Base-by-base conservation (phyloP, 352 stramenopile species). In the Phytopythium mirpurense region DNA sequence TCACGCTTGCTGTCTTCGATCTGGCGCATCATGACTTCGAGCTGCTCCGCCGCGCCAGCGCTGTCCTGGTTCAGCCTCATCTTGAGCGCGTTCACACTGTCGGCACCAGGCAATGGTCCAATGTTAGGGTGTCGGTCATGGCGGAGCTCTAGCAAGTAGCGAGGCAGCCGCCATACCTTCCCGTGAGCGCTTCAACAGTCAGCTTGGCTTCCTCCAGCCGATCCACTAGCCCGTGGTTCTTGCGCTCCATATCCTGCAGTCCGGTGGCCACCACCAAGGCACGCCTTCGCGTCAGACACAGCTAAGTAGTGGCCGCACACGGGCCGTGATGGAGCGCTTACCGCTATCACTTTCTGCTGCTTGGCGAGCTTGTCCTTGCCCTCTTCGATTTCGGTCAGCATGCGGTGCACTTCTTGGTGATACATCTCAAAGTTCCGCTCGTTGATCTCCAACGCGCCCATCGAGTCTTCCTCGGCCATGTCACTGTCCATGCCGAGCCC, bases 361-460 rank as follows among this genome's bases (percentile, higher is more conserved):
- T 86, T 88, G 38, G 68, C 45, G 23, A 64, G 60, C 29, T 75
- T 71, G 35, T 74, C 73, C 37, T 86, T 83, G 14, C 60, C 66
- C 37, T 84, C 72, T 41, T 90, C 77, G 21, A 89, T 72, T 55
- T 92, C 78, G 0, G 63, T 61, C 29, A 88, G 63, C 62, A 89
- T 75, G 15, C 71, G 67, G 16, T 83, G 66, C 9, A 89, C 58
- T 49, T 91, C 74, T 26, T 84, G 76, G 50, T 86, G 75, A 38
- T 92, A 90, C 1, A 56, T 59, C 38, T 90, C 77, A 43, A 92
- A 90, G 48, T 70, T 83, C 27, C 74, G 80, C 23, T 86, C 68
- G 44, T 88, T 75, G 14, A 89, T 60, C 31, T 77, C 74, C 9
- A 72, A 35, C 0, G 46, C 16, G 27, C 67, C 53, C 10, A 45